These are phyloP conservation scores for Bondarzewia mesenterica DNA, from an alignment of 1,284 basidiomycete genomes.

Conservation along the genomic window DNA sequence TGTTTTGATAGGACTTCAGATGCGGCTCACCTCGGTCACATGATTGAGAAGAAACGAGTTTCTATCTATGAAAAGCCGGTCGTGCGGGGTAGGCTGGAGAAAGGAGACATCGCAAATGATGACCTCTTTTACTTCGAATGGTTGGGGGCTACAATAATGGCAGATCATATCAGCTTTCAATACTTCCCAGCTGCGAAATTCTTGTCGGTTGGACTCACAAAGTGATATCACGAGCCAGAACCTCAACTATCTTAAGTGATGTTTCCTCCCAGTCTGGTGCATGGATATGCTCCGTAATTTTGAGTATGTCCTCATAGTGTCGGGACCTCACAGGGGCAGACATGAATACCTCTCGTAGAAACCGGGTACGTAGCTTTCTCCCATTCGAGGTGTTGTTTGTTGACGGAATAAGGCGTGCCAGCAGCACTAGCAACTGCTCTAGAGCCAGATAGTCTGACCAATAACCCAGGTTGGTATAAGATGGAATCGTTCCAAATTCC, in stretches of 20 bases:
- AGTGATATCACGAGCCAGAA: conserved; percentile 37
- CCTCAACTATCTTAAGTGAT: conserved; percentile 36
- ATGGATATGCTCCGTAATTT: conserved; percentile 33
- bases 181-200: neutral
- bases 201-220: too few relatives aligned
- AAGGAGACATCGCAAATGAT: conserved; percentile 27
- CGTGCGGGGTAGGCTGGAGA: conserved; percentile 26
- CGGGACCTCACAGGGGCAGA: conserved; percentile 9
- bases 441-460: conserved; percentile 44
- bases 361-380: conserved; percentile 30
- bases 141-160: conserved; percentile 41
- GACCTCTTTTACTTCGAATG: conserved; percentile 40
- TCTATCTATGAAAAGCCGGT: conserved; percentile 44
- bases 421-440: conserved; percentile 47
- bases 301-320: conserved; percentile 27
- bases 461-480: neutral
- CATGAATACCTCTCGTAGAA: conserved; percentile 44
- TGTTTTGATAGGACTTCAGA: neutral
- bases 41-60: conserved; percentile 44
- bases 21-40: conserved; percentile 26
- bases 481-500: neutral
- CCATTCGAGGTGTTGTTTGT: conserved; percentile 25
- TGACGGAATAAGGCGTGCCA: conserved; percentile 48
- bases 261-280: conserved; percentile 47
- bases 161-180: conserved; percentile 4